Conservation (phyloP, 2,329 filamentous ascomycete species). For the Nemania sp. region DNA sequence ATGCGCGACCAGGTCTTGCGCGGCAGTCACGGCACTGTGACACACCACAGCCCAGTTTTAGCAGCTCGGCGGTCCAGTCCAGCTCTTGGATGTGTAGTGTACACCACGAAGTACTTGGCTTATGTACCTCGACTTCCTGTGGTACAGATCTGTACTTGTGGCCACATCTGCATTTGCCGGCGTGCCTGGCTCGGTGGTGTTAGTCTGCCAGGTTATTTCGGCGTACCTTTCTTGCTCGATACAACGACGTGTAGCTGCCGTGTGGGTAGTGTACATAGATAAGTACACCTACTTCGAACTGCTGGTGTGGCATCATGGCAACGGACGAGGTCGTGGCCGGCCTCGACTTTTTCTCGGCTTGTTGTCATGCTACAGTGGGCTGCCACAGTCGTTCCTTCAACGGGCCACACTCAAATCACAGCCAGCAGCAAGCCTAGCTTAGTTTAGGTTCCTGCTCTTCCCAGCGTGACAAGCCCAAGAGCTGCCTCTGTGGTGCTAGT, state of each 20-base stretch:
- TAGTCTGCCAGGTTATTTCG: constrained; percentile 3
- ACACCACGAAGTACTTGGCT: no score
- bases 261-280: no score
- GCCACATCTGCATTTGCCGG: constrained; percentile 21
- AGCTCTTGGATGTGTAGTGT: no score
- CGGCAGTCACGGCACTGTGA: constrained; percentile 23
- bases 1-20: constrained; percentile 1
- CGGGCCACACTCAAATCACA: constrained; percentile 2
- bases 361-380: constrained; percentile 33
- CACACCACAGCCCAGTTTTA: constrained; percentile 22
- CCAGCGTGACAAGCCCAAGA: neutral
- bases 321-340: constrained; percentile 27
- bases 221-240: constrained; percentile 19
- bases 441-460: no score
- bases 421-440: no score
- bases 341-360: neutral
- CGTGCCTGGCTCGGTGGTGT: constrained; percentile 6
- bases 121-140: no score
- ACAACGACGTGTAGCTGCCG: no score
- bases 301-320: constrained; percentile 32
- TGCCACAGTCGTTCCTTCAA: constrained; percentile 25
- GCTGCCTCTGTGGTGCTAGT: neutral
- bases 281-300: no score
- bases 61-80: constrained; percentile 17
- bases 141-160: constrained; percentile 25